phyloP scores from a whole-genome alignment of 495 filamentous ascomycete species.

The Tirmania nivea region DNA sequence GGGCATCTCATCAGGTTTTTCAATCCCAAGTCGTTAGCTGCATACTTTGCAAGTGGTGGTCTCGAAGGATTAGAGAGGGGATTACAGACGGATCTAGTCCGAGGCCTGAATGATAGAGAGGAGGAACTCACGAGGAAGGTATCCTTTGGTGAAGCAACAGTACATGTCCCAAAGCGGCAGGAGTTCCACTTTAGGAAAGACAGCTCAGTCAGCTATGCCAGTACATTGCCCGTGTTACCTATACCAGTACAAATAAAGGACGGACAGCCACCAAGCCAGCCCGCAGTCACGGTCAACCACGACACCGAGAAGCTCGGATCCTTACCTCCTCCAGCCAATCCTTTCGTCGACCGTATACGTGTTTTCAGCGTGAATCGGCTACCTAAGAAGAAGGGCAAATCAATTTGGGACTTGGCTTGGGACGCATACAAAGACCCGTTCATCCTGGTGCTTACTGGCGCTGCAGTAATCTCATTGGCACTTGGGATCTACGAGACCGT shows the following conservation, averaged over 20 bases:
- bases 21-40: slow-evolving; percentile 51
- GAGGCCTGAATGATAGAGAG: slow-evolving; percentile 48
- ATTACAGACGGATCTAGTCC: slow-evolving; percentile 38
- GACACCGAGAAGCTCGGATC: neutral
- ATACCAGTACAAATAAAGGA: neutral
- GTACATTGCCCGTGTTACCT: neutral
- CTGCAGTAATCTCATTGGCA: slow-evolving; percentile 50
- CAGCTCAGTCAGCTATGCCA: slow-evolving; percentile 1
- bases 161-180: slow-evolving; percentile 5
- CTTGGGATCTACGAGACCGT: slow-evolving; percentile 50
- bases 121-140: slow-evolving; percentile 32
- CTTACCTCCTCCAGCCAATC: slow-evolving; percentile 9
- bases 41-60: slow-evolving; percentile 47
- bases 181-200: slow-evolving; percentile 2
- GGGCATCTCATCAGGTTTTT: slow-evolving; percentile 54
- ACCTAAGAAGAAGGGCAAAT: slow-evolving; percentile 52
- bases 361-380: slow-evolving; percentile 54
- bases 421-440: slow-evolving; percentile 76
- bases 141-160: slow-evolving; percentile 37
- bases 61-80: slow-evolving; percentile 44
- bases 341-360: slow-evolving; percentile 43
- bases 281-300: slow-evolving; percentile 1
- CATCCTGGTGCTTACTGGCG: slow-evolving; percentile 48
- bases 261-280: neutral
- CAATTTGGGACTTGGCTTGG: slow-evolving; percentile 54